Conservation (phyloP, 768 basidiomycete genomes). For the Phaeotremella fagi region DNA sequence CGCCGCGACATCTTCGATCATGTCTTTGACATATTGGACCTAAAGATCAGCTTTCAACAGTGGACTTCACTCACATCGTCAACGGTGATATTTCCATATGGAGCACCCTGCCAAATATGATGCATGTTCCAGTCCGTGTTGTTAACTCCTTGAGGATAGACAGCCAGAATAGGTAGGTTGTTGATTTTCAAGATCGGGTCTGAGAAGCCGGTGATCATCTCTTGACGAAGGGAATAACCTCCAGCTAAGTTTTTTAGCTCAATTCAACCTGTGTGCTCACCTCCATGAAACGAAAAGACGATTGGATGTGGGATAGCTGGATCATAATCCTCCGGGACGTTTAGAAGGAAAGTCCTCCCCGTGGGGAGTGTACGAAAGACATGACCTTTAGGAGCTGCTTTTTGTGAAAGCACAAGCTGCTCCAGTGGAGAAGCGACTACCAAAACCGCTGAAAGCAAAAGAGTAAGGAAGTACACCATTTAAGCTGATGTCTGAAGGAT, state of each 20-base stretch:
- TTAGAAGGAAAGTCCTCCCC: slow-evolving; percentile 10
- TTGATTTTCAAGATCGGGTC: slow-evolving; percentile 10
- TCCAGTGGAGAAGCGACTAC: background rate
- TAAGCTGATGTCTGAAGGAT: too few species aligned
- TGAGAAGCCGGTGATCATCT: slow-evolving; percentile 18
- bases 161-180: slow-evolving; percentile 21
- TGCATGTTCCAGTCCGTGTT: slow-evolving; percentile 24
- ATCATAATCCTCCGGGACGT: slow-evolving; percentile 8
- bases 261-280: slow-evolving; percentile 8
- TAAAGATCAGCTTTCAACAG: slow-evolving; percentile 4
- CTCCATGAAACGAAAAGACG: slow-evolving; percentile 27
- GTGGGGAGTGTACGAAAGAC: slow-evolving; percentile 7
- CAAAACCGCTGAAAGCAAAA: background rate
- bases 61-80: slow-evolving; percentile 20
- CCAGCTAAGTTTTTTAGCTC: slow-evolving; percentile 7
- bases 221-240: slow-evolving; percentile 18
- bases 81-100: slow-evolving; percentile 24
- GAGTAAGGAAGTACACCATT: background rate
- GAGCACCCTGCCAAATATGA: slow-evolving; percentile 24
- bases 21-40: slow-evolving; percentile 33
- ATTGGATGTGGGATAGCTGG: slow-evolving; percentile 13
- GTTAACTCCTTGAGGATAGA: slow-evolving; percentile 24
- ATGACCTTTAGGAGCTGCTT: background rate
- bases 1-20: slow-evolving; percentile 19
- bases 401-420: background rate